Percentiles rank a stretch among this genome's conserved stretches.
Evolutionary conservation across 2,329 filamentous ascomycete genomes (phyloP).

Genomic region (Epichloe baconii): DNA sequence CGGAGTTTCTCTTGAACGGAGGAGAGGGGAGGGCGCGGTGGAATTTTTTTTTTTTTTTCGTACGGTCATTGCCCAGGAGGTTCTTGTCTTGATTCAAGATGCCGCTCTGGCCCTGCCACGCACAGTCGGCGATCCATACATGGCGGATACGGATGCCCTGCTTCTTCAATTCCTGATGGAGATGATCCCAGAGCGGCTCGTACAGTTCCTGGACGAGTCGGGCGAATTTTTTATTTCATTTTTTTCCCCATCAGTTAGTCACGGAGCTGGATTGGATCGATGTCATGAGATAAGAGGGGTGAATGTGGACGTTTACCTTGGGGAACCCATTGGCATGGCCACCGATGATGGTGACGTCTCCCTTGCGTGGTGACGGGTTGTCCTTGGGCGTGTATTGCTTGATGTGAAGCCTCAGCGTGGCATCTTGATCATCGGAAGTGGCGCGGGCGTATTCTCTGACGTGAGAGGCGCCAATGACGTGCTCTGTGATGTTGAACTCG

Average conservation of each 20-base stretch:
- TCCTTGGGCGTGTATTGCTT: constrained; percentile 79
- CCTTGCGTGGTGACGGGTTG: constrained; percentile 53
- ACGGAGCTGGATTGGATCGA: too few species aligned
- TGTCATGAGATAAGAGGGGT: too few species aligned
- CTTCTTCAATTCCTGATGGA: constrained; percentile 44
- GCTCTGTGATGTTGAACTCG: constrained; percentile 55
- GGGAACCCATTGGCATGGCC: constrained; percentile 88
- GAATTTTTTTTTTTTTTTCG: neutral
- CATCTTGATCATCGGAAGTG: constrained; percentile 59
- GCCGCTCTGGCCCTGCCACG: constrained; percentile 69
- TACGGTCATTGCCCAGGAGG: constrained; percentile 69
- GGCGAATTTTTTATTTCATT: too few species aligned
- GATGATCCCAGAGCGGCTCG: constrained; percentile 80
- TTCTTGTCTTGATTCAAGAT: constrained; percentile 56
- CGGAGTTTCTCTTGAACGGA: too few species aligned
- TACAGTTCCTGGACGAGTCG: constrained; percentile 58
- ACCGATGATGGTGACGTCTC: constrained; percentile 74
- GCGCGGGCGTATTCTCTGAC: constrained; percentile 71
- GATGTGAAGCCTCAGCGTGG: constrained; percentile 58
- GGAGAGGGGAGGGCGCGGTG: too few species aligned
- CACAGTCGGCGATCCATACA: constrained; percentile 87
- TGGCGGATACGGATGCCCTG: constrained; percentile 58
- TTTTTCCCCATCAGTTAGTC: too few species aligned
- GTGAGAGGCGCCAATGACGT: constrained; percentile 60
- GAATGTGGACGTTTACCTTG: constrained; percentile 42